Evolutionary conservation across 2,329 filamentous ascomycete species (phyloP).

Genomic region (Arthrobotrys entomopaga): DNA sequence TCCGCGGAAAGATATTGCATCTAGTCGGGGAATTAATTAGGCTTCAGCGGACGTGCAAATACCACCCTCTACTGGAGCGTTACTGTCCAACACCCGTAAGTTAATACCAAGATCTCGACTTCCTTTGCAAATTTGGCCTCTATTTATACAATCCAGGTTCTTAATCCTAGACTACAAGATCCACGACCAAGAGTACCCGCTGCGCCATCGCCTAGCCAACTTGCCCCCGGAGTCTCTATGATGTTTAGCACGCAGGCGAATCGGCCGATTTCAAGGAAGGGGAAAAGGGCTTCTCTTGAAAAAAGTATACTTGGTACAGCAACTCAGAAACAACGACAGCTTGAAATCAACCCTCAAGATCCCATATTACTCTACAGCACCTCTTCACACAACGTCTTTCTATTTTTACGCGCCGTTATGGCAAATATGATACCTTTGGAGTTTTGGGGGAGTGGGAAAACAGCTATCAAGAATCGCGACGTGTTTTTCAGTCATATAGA

Average conservation of each 20-base stretch:
- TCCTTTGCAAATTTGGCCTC: too few species aligned
- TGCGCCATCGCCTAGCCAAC: conserved; percentile 6
- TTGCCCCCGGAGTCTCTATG: conserved; percentile 28
- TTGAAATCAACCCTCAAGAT: conserved; percentile 17
- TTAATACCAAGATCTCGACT: conserved; percentile 19
- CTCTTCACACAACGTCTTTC: conserved; percentile 59
- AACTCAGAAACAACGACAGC: neutral
- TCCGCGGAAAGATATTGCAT: conserved; percentile 70
- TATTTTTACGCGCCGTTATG: conserved; percentile 83
- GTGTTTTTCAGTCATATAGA: conserved; percentile 76
- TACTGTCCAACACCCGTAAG: conserved; percentile 75
- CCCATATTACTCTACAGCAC: conserved; percentile 30
- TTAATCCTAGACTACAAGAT: conserved; percentile 54
- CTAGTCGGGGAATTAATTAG: conserved; percentile 76
- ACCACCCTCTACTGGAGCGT: conserved; percentile 78
- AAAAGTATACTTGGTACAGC: neutral
- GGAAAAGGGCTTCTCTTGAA: conserved; percentile 23
- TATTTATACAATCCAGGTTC: conserved; percentile 40
- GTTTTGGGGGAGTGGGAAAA: conserved; percentile 75
- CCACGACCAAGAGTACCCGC: conserved; percentile 54
- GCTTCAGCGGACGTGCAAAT: conserved; percentile 79
- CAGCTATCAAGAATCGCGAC: conserved; percentile 70
- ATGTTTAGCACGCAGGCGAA: conserved; percentile 57
- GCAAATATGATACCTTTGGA: conserved; percentile 76
- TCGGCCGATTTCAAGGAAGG: neutral